phyloP scores from a whole-genome alignment of 2,329 filamentous ascomycete species.

The Dissoconium aciculare region DNA sequence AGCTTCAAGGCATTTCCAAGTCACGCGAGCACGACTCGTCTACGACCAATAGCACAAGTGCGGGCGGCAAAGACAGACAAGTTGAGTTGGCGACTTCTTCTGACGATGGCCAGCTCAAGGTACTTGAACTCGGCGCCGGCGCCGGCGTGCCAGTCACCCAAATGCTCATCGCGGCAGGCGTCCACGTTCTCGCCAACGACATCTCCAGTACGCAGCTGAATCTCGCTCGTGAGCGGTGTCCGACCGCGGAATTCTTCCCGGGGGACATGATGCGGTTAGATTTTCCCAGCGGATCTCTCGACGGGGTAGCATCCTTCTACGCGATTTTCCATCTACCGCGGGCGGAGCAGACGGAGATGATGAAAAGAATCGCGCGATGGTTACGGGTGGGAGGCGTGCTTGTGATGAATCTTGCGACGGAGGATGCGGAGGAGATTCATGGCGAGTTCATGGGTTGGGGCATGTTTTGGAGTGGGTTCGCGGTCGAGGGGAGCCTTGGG shows the following conservation, averaged over 20 bases:
- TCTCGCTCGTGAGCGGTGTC: conserved; percentile 13
- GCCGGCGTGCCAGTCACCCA: conserved; percentile 23
- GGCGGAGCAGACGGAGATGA: conserved; percentile 12
- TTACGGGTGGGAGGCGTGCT: conserved; percentile 12
- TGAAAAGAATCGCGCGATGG: conserved; percentile 11
- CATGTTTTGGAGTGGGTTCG: conserved; percentile 20
- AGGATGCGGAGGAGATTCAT: conserved; percentile 16
- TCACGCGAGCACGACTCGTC: conserved; percentile 5
- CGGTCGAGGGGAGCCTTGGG: conserved; percentile 22
- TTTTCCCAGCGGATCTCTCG: conserved; percentile 9
- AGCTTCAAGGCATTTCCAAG: conserved; percentile 13
- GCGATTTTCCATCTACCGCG: conserved; percentile 18
- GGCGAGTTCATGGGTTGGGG: conserved; percentile 16
- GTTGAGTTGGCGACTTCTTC: no score
- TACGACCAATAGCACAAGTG: no score
- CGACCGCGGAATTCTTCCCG: conserved; percentile 6
- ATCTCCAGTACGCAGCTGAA: conserved; percentile 13
- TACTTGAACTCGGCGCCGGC: conserved; percentile 31
- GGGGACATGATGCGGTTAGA: conserved; percentile 15
- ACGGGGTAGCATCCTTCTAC: conserved; percentile 14
- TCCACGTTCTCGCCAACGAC: conserved; percentile 14
- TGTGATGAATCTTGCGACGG: conserved; percentile 13
- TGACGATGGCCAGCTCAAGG: no score
- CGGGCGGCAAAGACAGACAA: no score
- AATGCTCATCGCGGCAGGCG: conserved; percentile 14